Base-by-base conservation (phyloP, 345 rosid species). In the Stellera chamaejasme region DNA sequence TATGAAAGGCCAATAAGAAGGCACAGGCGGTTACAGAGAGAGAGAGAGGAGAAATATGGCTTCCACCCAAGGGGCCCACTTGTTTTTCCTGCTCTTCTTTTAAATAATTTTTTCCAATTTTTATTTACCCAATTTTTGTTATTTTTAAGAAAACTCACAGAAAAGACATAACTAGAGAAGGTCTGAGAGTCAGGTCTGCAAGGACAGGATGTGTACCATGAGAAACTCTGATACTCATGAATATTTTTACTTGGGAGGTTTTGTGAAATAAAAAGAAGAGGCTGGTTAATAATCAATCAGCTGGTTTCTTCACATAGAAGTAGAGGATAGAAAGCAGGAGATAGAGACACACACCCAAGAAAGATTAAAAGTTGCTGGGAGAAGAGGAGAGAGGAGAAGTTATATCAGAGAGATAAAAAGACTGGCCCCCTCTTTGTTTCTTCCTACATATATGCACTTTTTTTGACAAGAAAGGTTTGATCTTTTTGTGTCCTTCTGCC, bases 11-110 rank as follows among this genome's bases (percentile, higher is more conserved):
- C 91, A 90, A 85, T 87, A 48, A 66, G 59, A 73, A 79, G 61
- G 62, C 78, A 67, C 84, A 87, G 85, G 88, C 94, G 87, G 96
- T 90, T 83, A 85, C 71, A 68, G 59, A 72, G 81, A 75, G 71
- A 67, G 67, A 73, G 78, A 72, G 83, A 72, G 87, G 83, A 85
- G 82, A 72, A 53, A 72, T 19, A 87, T 81, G 87, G 85, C 72
- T 73, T 83, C 91, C 75, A 76, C 66, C 73, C 48, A 14, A 13
- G 27, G 62, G 69, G 75, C 84, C 82, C 72, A 72, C 81, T 63
- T 66, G 62, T 60, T 50, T 48, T 19, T 62, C 44, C 39, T 19
- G 23, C 23, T 19, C 1, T 19, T 19, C 0, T 19, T 19, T 19
- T 25, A 41, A 52, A 14, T 28, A n/a, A 0, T 56, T 7, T 51